Evolutionary conservation across 768 basidiomycete species (phyloP).

Genomic region (Dioszegia crocea): DNA sequence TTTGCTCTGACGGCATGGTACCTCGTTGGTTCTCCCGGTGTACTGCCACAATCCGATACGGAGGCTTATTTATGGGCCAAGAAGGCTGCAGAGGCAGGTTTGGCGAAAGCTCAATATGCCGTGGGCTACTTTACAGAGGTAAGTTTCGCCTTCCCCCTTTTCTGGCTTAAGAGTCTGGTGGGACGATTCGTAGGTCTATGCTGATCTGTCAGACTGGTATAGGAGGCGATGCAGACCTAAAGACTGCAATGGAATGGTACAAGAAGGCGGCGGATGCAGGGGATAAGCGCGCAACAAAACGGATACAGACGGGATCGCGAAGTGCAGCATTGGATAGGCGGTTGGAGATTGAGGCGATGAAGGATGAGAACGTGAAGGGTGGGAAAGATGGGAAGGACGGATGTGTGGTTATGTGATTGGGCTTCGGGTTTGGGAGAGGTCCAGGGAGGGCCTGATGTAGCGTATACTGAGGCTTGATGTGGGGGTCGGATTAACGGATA

Average conservation of each 20-base stretch:
- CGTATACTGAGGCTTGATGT: too few relatives aligned
- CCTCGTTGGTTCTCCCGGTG: slow-evolving; percentile 93
- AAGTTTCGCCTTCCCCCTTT: slow-evolving; percentile 19
- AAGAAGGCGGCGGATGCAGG: slow-evolving; percentile 85
- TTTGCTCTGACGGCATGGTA: slow-evolving; percentile 99
- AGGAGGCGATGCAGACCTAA: slow-evolving; percentile 43
- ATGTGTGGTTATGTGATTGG: slow-evolving; percentile 43
- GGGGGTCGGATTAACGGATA: too few relatives aligned
- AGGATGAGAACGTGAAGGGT: slow-evolving; percentile 29
- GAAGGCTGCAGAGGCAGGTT: slow-evolving; percentile 84
- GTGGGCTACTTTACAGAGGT: slow-evolving; percentile 93
- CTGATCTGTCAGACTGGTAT: slow-evolving; percentile 59
- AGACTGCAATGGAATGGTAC: slow-evolving; percentile 67
- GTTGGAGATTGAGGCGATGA: slow-evolving; percentile 44
- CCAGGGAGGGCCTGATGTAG: too few relatives aligned
- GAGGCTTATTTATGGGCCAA: slow-evolving; percentile 98
- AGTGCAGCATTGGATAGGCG: slow-evolving; percentile 33
- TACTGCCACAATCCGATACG: slow-evolving; percentile 95
- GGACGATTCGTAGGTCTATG: slow-evolving; percentile 4
- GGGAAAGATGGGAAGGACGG: slow-evolving; percentile 38
- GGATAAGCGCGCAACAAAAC: slow-evolving; percentile 86
- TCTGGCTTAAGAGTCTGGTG: neutral
- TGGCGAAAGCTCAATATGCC: slow-evolving; percentile 95
- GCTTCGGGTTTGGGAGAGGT: too few relatives aligned
- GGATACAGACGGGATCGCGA: slow-evolving; percentile 61